Evolutionary conservation across 345 rosid genomes (phyloP), one percentile per base, ranked within the genome.

Genomic region (Eucalyptus grandis): DNA sequence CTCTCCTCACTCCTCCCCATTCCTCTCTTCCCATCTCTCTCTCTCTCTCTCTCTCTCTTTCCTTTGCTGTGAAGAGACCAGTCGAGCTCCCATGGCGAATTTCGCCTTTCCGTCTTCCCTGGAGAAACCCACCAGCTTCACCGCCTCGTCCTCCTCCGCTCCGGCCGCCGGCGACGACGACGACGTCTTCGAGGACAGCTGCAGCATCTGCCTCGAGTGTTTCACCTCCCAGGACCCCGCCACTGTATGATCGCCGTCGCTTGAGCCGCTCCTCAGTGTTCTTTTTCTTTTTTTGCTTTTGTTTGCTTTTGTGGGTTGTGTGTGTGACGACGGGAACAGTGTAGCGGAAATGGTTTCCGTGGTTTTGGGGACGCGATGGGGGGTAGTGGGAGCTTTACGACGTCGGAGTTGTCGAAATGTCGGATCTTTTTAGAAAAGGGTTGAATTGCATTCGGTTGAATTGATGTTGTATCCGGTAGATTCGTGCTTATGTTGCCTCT

Each of bases 121-220:
- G 13, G 94, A 90, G 5, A 87, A 90, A 54, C 91, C 94, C 87
- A 80, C 43, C 87, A 37, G 65, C 94, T 13, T 89, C 92, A 19
- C 90, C 49, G 34, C 89, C 94, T 92, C 89, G 94, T 93, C 86
- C 86, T 91, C 87, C 88, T 90, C 90, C 40, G 89, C 91, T 2
- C 85, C 93, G 77, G 89, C 94, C 12, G 90, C 93, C 15, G 92
- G 56, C 34, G 30, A 83, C 14, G 69, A 89, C 60, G 96, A 92
- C 88, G 96, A 94, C 72, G 89, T 90, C 67, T 87, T 91, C 90
- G 98, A 95, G 31, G 98, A 97, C 90, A 93, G 93, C 37, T 97
- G 99, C 90, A 96, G 99, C 92, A 96, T 97, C 94, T 97, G 99
- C 89, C 96, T 97, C 90, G 98, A 97, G 88, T 90, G 96, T 90